A percentile compares a stretch with the other conserved stretches of the same genome.
phyloP scores from a whole-genome alignment of 192 early-diverging fungal species.

The Coemansia umbellata region DNA sequence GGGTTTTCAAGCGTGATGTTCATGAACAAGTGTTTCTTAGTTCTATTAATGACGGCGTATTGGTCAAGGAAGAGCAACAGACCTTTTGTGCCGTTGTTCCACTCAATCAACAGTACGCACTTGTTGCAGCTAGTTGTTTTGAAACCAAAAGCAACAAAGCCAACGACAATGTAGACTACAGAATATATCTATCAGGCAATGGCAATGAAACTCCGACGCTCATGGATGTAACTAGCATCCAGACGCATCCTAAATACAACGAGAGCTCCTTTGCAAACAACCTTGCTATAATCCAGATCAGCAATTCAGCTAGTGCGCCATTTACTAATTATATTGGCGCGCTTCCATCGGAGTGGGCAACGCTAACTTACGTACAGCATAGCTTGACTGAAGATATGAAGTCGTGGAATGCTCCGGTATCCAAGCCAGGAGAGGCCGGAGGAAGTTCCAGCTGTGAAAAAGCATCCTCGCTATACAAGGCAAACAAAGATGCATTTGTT shows the following conservation, averaged over 20 bases:
- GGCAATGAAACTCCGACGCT: not conserved
- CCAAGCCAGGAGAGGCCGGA: not conserved
- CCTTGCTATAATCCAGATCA: slow-evolving; percentile 16
- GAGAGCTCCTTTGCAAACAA: slow-evolving; percentile 30
- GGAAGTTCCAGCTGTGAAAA: not conserved
- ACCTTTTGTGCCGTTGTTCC: slow-evolving; percentile 9
- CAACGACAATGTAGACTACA: not conserved
- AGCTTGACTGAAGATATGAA: not conserved
- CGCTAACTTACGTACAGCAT: slow-evolving; percentile 10
- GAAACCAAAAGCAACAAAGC: not conserved
- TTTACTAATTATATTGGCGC: slow-evolving; percentile 2
- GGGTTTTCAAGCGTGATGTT: too few species aligned
- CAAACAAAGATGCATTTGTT: not conserved
- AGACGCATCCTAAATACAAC: slow-evolving; percentile 8
- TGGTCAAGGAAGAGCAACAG: not conserved
- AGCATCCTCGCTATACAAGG: slow-evolving; percentile 1
- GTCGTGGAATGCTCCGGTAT: slow-evolving; percentile 1
- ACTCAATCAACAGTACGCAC: not conserved
- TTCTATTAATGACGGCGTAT: not conserved
- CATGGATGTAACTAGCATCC: not conserved
- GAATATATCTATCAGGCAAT: not conserved
- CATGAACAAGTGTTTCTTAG: not conserved
- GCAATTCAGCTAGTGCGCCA: not conserved
- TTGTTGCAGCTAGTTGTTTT: slow-evolving; percentile 14
- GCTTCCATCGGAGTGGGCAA: slow-evolving; percentile 9